Evolutionary conservation across 805 yeast genomes (phyloP), one percentile per base, ranked within the genome.

Genomic region (Scheffersomyces spartinae): DNA sequence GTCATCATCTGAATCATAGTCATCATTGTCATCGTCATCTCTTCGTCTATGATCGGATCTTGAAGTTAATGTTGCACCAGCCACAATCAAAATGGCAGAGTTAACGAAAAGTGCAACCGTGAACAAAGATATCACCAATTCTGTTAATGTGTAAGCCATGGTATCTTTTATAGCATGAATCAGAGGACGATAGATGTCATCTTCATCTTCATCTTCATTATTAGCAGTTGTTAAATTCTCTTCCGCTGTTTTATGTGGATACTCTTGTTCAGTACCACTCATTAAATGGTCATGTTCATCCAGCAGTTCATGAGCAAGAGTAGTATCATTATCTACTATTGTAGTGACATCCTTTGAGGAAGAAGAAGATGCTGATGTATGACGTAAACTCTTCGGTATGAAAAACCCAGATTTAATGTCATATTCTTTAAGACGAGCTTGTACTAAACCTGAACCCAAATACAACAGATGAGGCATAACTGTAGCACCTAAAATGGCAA

Each of bases 391-490:
- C 63, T 24, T 61, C 38, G 51, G 57, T 13, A 43, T 45, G 41
- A 68, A 76, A 46, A 63, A 56, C 1, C 94, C 94, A 30, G 71
- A 49, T 30, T 66, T 61, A 3, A 64, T 38, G 47, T 85, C 95
- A 39, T 61, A 84, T 15, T 82, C 94, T 37, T 66, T 64, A 22
- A 85, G 57, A 35, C 95, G 66, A 13, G 94, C 81, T 47, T 84
- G 93, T 5, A 84, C 95, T 25, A 85, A 57, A 5, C 91, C 88
- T 0, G 91, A 78, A 1, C 95, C 95, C 29, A 85, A 55, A 40
- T 79, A 83, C 25, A 85, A 55, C 1, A 86, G 75, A 44, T 85
- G 95, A 2, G 95, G 95, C 95, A 85, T 85, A 13, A 85, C 95
- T 0, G 95, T 85, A 7, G 95, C 95, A 13, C 95, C 95, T 27